Evolutionary conservation across 768 basidiomycete species (phyloP).

Genomic region (Trametes coccinea): DNA sequence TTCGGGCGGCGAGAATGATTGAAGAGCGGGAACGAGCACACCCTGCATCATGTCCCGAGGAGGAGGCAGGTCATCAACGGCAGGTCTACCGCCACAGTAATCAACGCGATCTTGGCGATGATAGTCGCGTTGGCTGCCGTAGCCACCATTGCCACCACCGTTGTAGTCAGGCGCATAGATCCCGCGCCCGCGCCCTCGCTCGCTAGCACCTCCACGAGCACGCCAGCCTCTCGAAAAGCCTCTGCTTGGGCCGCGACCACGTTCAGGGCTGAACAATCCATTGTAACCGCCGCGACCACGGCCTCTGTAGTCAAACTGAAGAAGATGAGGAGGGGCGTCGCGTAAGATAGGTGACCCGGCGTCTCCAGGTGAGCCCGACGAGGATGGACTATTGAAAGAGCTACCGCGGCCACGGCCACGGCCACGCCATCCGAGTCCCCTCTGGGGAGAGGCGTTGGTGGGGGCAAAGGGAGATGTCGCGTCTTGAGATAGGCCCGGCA

Average conservation of each 20-base stretch:
- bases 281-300: background rate
- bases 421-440: too few species aligned
- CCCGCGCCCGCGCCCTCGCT: background rate
- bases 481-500: too few species aligned
- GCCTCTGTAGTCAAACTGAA: background rate
- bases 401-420: too few species aligned
- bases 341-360: too few species aligned
- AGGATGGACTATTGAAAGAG: too few species aligned
- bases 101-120: background rate
- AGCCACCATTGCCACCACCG: background rate
- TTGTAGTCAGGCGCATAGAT: background rate
- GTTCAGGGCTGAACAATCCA: background rate
- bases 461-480: too few species aligned
- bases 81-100: background rate
- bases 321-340: background rate
- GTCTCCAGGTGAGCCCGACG: too few species aligned
- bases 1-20: slow-evolving; percentile 4
- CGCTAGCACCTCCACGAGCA: background rate
- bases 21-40: slow-evolving; percentile 4
- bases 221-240: background rate
- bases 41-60: slow-evolving; percentile 18
- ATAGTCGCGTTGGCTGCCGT: background rate
- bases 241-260: background rate
- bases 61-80: slow-evolving; percentile 10
- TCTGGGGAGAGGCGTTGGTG: too few species aligned